Percentiles rank a stretch among this genome's conserved stretches.
phyloP scores from a whole-genome alignment of 805 yeast species.

The Sugiyamaella valdiviana region DNA sequence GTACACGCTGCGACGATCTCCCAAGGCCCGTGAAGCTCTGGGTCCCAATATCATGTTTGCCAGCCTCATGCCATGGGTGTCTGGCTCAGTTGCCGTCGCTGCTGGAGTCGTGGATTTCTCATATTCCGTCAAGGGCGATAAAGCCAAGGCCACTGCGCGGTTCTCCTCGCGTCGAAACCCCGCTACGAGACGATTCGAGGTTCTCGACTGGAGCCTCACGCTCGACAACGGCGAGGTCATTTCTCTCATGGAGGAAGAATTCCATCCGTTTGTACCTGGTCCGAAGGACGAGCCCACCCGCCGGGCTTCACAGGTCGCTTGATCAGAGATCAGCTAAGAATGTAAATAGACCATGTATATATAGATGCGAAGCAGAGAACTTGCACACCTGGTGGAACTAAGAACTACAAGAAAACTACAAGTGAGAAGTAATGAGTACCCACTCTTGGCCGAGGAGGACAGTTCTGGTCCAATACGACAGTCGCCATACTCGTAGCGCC shows the following conservation, averaged over 20 bases:
- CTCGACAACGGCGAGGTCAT: slow-evolving; percentile 39
- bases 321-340: not conserved
- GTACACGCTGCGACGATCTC: slow-evolving; percentile 75
- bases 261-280: slow-evolving; percentile 30
- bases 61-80: slow-evolving; percentile 80
- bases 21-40: slow-evolving; percentile 50
- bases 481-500: too few relatives aligned
- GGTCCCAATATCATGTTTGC: slow-evolving; percentile 75
- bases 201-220: slow-evolving; percentile 57
- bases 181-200: slow-evolving; percentile 50
- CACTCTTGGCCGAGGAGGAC: too few relatives aligned
- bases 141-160: slow-evolving; percentile 45
- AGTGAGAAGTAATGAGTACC: too few relatives aligned
- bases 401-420: too few relatives aligned
- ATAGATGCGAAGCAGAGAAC: too few relatives aligned
- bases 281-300: slow-evolving; percentile 28
- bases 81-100: slow-evolving; percentile 78
- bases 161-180: slow-evolving; percentile 68
- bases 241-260: slow-evolving; percentile 47
- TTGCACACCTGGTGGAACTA: too few relatives aligned
- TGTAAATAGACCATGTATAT: not conserved
- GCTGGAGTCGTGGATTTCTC: slow-evolving; percentile 70
- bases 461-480: too few relatives aligned
- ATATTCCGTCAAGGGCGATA: slow-evolving; percentile 65
- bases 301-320: slow-evolving; percentile 7